phyloP scores from a whole-genome alignment of 305 asterid species.

The Euphrasia arctica region DNA sequence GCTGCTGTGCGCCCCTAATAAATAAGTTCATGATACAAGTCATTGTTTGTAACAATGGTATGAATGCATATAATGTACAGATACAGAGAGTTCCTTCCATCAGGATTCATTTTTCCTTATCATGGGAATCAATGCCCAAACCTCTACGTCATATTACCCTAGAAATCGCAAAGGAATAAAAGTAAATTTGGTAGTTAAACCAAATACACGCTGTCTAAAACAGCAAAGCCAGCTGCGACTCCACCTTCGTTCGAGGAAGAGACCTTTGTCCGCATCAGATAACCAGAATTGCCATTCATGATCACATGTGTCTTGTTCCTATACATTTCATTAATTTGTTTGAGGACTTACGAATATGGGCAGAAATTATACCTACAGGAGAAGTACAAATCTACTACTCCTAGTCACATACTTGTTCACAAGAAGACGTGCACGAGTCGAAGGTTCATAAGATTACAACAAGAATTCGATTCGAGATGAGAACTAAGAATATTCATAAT shows the following conservation, averaged over 20 bases:
- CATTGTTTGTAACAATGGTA: background rate
- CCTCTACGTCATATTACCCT: background rate
- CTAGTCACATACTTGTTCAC: too few species aligned
- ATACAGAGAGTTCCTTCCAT: background rate
- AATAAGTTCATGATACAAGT: too few species aligned
- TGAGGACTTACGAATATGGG: background rate
- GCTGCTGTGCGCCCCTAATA: too few species aligned
- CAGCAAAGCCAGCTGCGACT: slow-evolving; percentile 91
- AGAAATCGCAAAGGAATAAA: background rate
- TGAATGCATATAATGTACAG: background rate
- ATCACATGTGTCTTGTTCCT: slow-evolving; percentile 64
- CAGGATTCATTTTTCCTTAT: background rate
- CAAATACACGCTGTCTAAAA: slow-evolving; percentile 84
- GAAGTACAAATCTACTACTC: too few species aligned
- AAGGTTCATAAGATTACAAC: too few species aligned
- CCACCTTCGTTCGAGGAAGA: slow-evolving; percentile 95
- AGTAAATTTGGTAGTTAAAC: slow-evolving; percentile 37
- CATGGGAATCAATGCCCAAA: background rate
- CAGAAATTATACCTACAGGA: background rate
- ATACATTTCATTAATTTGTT: slow-evolving; percentile 23
- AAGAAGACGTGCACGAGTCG: too few species aligned
- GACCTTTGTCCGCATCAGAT: slow-evolving; percentile 95
- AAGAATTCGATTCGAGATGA: too few species aligned
- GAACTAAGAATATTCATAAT: too few species aligned
- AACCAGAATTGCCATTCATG: slow-evolving; percentile 59